phyloP scores from a whole-genome alignment of 345 rosid species.

The Hypericum androsaemum region DNA sequence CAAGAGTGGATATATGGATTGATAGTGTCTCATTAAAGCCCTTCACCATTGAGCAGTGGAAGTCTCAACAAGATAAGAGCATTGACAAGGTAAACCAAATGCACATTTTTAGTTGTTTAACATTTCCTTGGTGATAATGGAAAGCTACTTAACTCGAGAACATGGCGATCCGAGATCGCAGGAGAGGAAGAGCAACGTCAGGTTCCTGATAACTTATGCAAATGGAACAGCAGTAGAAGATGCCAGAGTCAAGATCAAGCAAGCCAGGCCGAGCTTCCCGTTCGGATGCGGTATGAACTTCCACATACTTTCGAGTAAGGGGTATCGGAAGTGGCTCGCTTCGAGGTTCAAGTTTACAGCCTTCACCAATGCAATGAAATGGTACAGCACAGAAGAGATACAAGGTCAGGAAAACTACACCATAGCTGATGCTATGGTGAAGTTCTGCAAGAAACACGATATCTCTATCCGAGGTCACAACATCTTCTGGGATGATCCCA shows the following conservation, averaged over 20 bases:
- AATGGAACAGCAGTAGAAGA: slow-evolving; percentile 35
- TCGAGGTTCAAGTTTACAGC: slow-evolving; percentile 50
- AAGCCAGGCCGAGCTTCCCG: slow-evolving; percentile 35
- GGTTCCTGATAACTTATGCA: too few relatives aligned
- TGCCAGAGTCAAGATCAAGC: slow-evolving; percentile 37
- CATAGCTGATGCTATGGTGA: slow-evolving; percentile 41
- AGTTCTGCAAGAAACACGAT: slow-evolving; percentile 30
- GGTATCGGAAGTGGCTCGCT: slow-evolving; percentile 63
- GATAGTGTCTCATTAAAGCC: slow-evolving; percentile 79
- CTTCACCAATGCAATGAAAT: slow-evolving; percentile 69
- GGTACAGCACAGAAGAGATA: slow-evolving; percentile 49
- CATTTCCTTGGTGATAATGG: not conserved
- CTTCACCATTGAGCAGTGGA: slow-evolving; percentile 64
- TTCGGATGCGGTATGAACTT: slow-evolving; percentile 51
- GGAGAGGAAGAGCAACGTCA: slow-evolving; percentile 25
- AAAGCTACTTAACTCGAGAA: slow-evolving; percentile 12
- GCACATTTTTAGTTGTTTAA: not conserved
- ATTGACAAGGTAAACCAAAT: slow-evolving; percentile 29
- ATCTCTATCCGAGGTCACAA: slow-evolving; percentile 46
- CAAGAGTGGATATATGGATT: slow-evolving; percentile 56
- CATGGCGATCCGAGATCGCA: slow-evolving; percentile 31
- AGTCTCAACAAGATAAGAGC: slow-evolving; percentile 49
- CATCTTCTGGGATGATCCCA: slow-evolving; percentile 64
- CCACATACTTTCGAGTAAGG: slow-evolving; percentile 45
- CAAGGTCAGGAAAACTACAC: slow-evolving; percentile 48